Evolutionary conservation across 345 rosid genomes (phyloP).

Genomic region (Sonneratia caseolaris): DNA sequence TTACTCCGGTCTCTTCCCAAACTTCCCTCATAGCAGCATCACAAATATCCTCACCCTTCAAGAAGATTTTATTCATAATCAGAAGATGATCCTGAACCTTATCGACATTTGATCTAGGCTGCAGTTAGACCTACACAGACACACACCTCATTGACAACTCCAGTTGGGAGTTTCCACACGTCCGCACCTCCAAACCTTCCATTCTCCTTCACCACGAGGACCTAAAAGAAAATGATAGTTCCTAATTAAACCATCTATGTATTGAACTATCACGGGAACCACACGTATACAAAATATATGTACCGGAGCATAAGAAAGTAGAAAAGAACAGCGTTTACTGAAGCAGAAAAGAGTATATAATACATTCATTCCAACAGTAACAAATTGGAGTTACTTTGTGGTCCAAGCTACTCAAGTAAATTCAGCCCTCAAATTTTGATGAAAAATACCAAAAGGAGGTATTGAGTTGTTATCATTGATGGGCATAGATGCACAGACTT

Average conservation of each 20-base stretch:
- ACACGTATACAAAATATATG: background rate
- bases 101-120: background rate
- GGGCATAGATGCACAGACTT: background rate
- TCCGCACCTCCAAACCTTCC: constrained; percentile 46
- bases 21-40: constrained; percentile 61
- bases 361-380: background rate
- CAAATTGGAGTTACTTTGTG: background rate
- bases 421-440: background rate
- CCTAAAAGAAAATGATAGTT: constrained; percentile 19
- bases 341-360: no score
- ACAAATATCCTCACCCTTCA: constrained; percentile 67
- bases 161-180: constrained; percentile 79
- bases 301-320: background rate
- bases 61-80: background rate
- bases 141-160: constrained; percentile 51
- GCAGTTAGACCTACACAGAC: constrained; percentile 1
- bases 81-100: background rate
- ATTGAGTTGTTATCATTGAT: background rate
- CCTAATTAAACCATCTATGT: background rate
- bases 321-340: background rate
- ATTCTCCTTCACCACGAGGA: constrained; percentile 74
- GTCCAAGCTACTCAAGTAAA: background rate
- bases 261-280: background rate
- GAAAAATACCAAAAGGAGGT: background rate
- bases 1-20: constrained; percentile 79